These are phyloP conservation scores for Caulochytrium protostelioides DNA, from an alignment of 371 early-diverging fungal genomes.

Conservation along the genomic window DNA sequence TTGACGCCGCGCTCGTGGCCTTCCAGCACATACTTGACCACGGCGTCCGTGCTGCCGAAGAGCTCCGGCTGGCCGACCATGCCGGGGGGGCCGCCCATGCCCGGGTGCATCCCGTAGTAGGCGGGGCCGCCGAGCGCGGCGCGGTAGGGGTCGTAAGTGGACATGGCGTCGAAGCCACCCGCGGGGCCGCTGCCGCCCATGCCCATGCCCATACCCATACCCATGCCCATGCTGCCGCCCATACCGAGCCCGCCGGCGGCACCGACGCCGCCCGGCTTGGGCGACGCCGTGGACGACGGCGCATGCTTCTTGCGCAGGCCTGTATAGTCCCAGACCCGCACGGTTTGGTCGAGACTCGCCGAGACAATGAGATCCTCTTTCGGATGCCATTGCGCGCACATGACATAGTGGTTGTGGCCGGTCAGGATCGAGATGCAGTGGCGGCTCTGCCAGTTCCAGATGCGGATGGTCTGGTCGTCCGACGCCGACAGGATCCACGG, in stretches of 20 bases:
- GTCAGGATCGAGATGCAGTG: slow-evolving; percentile 90
- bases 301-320: slow-evolving; percentile 62
- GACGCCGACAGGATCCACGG: slow-evolving; percentile 96
- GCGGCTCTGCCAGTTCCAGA: slow-evolving; percentile 99
- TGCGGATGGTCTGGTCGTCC: slow-evolving; percentile 97
- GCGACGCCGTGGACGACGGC: slow-evolving; percentile 9
- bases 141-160: no score
- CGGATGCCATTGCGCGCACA: slow-evolving; percentile 95
- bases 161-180: neutral
- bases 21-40: slow-evolving; percentile 94
- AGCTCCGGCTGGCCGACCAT: slow-evolving; percentile 66
- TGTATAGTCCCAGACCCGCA: slow-evolving; percentile 88
- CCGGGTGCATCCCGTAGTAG: slow-evolving; percentile 11
- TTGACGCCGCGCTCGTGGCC: slow-evolving; percentile 98
- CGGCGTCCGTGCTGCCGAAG: slow-evolving; percentile 81
- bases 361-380: slow-evolving; percentile 87
- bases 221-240: no score
- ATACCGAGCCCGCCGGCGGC: no score
- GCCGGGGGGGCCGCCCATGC: slow-evolving; percentile 10
- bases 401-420: slow-evolving; percentile 99
- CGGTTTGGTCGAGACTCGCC: slow-evolving; percentile 93
- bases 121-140: no score
- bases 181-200: neutral
- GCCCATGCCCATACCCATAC: no score
- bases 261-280: no score